A percentile compares a stretch with the other conserved stretches of the same genome.
Conservation (phyloP, 495 filamentous ascomycete genomes). For the Trypethelium eluteriae region DNA sequence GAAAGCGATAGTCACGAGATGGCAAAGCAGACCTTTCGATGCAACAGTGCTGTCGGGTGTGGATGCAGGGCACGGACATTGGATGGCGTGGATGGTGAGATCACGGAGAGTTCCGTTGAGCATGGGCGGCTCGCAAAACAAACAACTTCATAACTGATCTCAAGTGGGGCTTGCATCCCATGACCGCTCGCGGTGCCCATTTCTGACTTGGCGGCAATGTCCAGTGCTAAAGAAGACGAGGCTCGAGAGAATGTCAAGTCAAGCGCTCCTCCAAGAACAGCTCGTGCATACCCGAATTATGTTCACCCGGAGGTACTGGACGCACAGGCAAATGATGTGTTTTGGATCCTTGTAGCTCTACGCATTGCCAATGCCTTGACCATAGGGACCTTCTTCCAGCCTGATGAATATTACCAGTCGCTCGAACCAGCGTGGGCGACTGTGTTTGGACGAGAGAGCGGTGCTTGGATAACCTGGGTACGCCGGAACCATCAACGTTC, state of each 20-base stretch:
- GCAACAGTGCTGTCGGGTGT: too few species aligned
- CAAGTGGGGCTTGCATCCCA: neutral
- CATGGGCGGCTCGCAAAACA: neutral
- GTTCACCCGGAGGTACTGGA: neutral
- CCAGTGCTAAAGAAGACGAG: neutral
- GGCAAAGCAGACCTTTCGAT: too few species aligned
- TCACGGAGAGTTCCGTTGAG: neutral
- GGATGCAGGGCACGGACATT: too few species aligned
- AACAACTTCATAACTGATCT: neutral
- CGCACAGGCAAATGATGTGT: conserved; percentile 16
- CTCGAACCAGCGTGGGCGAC: conserved; percentile 91
- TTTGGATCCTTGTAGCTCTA: conserved; percentile 53
- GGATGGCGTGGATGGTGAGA: neutral
- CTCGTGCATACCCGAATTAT: neutral
- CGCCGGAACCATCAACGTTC: conserved; percentile 18
- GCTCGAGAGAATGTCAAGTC: neutral
- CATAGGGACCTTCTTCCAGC: conserved; percentile 93
- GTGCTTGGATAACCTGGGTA: conserved; percentile 96
- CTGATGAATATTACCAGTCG: conserved; percentile 97
- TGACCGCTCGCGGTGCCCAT: neutral
- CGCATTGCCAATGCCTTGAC: conserved; percentile 79
- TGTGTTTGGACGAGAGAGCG: conserved; percentile 67
- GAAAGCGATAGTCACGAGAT: neutral
- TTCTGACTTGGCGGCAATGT: neutral
- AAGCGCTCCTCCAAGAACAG: neutral